phyloP scores from a whole-genome alignment of 805 yeast species.

The Kregervanrija delftensis region DNA sequence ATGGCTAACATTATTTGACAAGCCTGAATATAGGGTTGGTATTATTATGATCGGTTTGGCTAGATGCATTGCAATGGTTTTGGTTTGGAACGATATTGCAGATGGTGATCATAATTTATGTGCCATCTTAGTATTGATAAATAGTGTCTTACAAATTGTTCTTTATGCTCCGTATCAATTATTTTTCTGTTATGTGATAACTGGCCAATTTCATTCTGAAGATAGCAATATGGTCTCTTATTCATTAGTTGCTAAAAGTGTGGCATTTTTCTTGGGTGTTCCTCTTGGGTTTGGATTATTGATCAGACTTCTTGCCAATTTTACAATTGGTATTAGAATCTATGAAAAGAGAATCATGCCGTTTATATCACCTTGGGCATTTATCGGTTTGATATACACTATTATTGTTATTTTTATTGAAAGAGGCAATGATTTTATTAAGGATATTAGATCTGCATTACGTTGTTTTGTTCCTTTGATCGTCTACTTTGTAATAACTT shows the following conservation, averaged over 20 bases:
- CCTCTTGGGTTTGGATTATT: constrained; percentile 42
- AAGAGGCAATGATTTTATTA: constrained; percentile 41
- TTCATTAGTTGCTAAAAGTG: constrained; percentile 38
- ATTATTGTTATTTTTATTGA: constrained; percentile 45
- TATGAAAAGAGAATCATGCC: constrained; percentile 33
- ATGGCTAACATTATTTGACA: constrained; percentile 44
- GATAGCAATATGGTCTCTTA: constrained; percentile 23
- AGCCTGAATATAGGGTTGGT: constrained; percentile 43
- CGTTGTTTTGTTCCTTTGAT: constrained; percentile 44
- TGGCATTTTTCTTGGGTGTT: constrained; percentile 47
- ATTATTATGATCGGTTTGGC: constrained; percentile 56
- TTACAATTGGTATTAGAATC: constrained; percentile 24
- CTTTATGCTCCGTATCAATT: constrained; percentile 47
- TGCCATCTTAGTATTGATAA: constrained; percentile 44
- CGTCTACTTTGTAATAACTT: constrained; percentile 40
- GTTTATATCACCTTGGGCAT: constrained; percentile 41
- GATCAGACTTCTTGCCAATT: constrained; percentile 28
- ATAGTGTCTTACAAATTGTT: constrained; percentile 43
- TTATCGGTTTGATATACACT: constrained; percentile 46
- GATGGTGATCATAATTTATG: constrained; percentile 45
- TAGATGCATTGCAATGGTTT: constrained; percentile 57
- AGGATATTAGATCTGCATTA: constrained; percentile 42
- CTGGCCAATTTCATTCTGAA: constrained; percentile 13
- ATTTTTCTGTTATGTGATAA: constrained; percentile 40
- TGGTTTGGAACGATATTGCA: constrained; percentile 51